Percentiles rank a stretch among this genome's conserved stretches.
Evolutionary conservation across 306 rosid genomes (phyloP).

Genomic region (Astragalus membranaceus): DNA sequence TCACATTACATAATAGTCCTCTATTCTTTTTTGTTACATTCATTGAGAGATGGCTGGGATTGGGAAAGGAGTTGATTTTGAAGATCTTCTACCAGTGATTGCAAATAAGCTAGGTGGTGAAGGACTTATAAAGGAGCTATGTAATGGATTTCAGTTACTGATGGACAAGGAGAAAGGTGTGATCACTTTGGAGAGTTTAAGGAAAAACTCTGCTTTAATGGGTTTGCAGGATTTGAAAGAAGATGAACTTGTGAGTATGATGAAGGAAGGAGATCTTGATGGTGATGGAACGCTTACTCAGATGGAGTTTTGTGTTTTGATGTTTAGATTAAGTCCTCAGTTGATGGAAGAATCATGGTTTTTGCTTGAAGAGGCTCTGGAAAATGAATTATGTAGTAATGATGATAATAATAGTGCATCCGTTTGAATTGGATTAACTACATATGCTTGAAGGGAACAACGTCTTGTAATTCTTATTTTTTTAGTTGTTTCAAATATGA

Average conservation of each 20-base stretch:
- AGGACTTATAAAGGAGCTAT: constrained; percentile 11
- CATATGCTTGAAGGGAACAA: not conserved
- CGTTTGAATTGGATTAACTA: not conserved
- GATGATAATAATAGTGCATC: not conserved
- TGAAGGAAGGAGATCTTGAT: constrained; percentile 61
- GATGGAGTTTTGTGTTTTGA: constrained; percentile 84
- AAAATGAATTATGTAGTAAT: constrained; percentile 12
- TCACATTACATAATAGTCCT: not conserved
- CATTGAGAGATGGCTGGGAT: not conserved
- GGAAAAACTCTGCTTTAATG: constrained; percentile 33
- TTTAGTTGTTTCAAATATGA: not conserved
- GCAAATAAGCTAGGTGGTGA: constrained; percentile 18
- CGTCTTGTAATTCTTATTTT: not conserved
- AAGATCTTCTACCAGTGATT: constrained; percentile 17
- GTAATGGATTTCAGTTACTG: constrained; percentile 10
- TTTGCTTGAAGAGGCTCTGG: constrained; percentile 47
- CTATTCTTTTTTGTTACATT: not conserved
- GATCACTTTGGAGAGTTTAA: constrained; percentile 22
- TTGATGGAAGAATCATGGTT: constrained; percentile 57
- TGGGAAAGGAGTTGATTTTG: constrained; percentile 16
- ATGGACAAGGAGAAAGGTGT: constrained; percentile 24
- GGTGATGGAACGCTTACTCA: constrained; percentile 63
- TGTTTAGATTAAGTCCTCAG: constrained; percentile 74
- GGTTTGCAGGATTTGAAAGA: constrained; percentile 59
- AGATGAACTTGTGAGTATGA: constrained; percentile 62